A percentile compares a stretch with the other conserved stretches of the same genome.
These are phyloP conservation scores for Hagleromyces aurorensis DNA, from an alignment of 805 yeast genomes.

Conservation along the genomic window DNA sequence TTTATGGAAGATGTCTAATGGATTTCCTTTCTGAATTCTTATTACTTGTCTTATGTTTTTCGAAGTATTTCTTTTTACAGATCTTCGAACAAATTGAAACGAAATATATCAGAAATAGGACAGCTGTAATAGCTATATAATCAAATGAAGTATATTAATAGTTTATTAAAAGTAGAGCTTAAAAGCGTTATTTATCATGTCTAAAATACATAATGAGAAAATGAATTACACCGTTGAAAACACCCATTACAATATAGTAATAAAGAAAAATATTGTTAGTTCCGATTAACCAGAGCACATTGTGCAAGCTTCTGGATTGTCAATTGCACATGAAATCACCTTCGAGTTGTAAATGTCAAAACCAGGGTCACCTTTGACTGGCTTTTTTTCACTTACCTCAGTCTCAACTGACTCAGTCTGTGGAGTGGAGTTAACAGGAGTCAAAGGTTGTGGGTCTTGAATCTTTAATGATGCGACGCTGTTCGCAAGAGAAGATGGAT, in stretches of 20 bases:
- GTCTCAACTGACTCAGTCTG: slow-evolving; percentile 33
- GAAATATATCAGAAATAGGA: too few relatives aligned
- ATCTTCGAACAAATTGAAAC: too few relatives aligned
- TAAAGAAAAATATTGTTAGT: neutral
- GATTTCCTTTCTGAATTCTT: too few relatives aligned
- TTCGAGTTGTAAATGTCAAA: slow-evolving; percentile 83
- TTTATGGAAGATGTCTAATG: too few relatives aligned
- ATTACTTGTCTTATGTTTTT: too few relatives aligned
- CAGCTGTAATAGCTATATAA: too few relatives aligned
- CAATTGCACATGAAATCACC: slow-evolving; percentile 93
- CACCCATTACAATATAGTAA: slow-evolving; percentile 3
- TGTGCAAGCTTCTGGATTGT: slow-evolving; percentile 95
- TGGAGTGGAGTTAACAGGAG: slow-evolving; percentile 21
- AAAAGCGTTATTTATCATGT: too few relatives aligned
- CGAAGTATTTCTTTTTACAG: too few relatives aligned
- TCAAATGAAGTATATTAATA: too few relatives aligned
- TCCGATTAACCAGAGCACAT: slow-evolving; percentile 88
- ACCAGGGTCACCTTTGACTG: slow-evolving; percentile 29
- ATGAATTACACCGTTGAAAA: slow-evolving; percentile 4
- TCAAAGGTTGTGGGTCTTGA: slow-evolving; percentile 27
- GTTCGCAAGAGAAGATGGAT: slow-evolving; percentile 32
- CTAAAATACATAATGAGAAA: too few relatives aligned
- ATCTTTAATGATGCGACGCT: slow-evolving; percentile 37
- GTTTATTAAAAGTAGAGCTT: neutral
- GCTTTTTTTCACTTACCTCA: slow-evolving; percentile 30